phyloP scores from a whole-genome alignment of 768 basidiomycete species.

The Russula emetica region DNA sequence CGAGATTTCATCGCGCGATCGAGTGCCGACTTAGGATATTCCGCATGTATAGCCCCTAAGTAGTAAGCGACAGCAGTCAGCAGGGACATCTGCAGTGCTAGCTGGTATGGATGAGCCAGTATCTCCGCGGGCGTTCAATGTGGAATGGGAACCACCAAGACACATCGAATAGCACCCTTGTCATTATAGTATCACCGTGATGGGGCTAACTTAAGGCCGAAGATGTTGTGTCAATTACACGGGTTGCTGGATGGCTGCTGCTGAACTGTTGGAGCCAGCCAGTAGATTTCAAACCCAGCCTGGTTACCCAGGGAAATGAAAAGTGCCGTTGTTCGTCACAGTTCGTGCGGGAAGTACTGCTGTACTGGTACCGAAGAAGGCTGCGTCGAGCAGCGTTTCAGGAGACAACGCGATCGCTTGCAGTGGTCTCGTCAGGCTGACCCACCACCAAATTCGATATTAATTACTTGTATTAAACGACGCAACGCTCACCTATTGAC shows the following conservation, averaged over 20 bases:
- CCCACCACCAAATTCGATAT: not conserved
- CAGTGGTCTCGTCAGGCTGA: not conserved
- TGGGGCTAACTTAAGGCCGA: not conserved
- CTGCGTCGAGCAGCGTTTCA: not conserved
- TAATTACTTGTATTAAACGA: not conserved
- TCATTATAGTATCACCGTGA: not conserved
- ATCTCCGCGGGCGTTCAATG: not conserved
- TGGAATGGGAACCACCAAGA: not conserved
- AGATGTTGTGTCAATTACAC: not conserved
- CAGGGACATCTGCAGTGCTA: not conserved
- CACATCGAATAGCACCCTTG: not conserved
- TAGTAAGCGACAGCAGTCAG: not conserved
- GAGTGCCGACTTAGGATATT: not conserved
- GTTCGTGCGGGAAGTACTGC: too few relatives aligned
- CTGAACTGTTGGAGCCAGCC: not conserved
- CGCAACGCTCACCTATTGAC: not conserved
- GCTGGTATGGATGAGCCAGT: not conserved
- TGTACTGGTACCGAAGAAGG: not conserved
- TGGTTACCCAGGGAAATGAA: too few relatives aligned
- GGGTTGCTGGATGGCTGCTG: not conserved
- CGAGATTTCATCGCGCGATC: constrained; percentile 16
- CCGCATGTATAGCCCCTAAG: constrained; percentile 9
- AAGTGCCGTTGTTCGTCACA: not conserved
- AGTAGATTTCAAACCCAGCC: too few relatives aligned
- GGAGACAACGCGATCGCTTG: not conserved